Conservation (phyloP, 2,329 filamentous ascomycete genomes). For the Pestalotiopsis sp. region DNA sequence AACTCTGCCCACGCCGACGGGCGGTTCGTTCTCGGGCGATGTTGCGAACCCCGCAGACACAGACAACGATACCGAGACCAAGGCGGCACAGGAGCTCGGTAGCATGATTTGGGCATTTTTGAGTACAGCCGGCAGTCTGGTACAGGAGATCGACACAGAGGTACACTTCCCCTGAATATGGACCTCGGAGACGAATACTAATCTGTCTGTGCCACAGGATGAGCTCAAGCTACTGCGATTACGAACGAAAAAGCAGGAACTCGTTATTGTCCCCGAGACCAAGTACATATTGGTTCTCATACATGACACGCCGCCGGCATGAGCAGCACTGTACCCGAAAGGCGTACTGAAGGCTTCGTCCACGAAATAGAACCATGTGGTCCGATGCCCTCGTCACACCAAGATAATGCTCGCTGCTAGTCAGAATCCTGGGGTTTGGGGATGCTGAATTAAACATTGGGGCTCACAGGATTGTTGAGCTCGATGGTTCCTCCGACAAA, state of each 20-base stretch:
- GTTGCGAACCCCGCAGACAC: constrained; percentile 41
- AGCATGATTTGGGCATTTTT: constrained; percentile 77
- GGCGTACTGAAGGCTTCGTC: background rate
- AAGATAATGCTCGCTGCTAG: background rate
- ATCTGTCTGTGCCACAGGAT: constrained; percentile 50
- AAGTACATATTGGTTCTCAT: constrained; percentile 81
- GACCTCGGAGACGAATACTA: background rate
- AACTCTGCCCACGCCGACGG: constrained; percentile 28
- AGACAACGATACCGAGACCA: constrained; percentile 53
- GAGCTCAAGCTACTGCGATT: constrained; percentile 76
- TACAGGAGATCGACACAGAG: constrained; percentile 74
- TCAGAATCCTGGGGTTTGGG: background rate
- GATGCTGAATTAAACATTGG: background rate
- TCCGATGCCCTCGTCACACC: background rate
- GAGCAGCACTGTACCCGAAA: constrained; percentile 20
- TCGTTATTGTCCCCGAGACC: constrained; percentile 79
- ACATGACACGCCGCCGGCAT: constrained; percentile 78
- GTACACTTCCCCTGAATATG: constrained; percentile 38
- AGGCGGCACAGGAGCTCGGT: constrained; percentile 73
- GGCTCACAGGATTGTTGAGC: background rate
- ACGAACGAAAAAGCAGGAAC: constrained; percentile 82
- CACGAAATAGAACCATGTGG: background rate
- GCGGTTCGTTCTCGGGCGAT: constrained; percentile 49
- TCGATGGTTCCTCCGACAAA: background rate
- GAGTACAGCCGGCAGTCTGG: constrained; percentile 67